These are phyloP conservation scores for Paracoccidioides brasiliensis DNA, from an alignment of 2,329 filamentous ascomycete species.

Conservation along the genomic window DNA sequence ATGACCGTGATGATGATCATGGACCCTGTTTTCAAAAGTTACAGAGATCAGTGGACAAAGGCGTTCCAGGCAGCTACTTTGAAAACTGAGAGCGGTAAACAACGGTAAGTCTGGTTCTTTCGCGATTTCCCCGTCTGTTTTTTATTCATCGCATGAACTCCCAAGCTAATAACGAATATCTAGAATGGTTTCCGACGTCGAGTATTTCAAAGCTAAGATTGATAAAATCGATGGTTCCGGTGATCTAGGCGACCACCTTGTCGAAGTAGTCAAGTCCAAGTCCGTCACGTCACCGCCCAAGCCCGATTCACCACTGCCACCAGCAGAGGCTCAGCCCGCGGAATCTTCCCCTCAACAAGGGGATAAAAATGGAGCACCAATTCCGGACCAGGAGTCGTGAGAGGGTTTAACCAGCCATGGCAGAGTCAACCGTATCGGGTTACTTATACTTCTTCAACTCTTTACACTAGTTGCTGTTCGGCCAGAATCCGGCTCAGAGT, in stretches of 20 bases:
- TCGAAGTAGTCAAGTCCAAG: slow-evolving; percentile 36
- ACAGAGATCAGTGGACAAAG: slow-evolving; percentile 63
- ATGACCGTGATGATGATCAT: slow-evolving; percentile 70
- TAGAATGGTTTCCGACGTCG: slow-evolving; percentile 65
- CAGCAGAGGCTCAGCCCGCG: not conserved
- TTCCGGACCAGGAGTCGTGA: not conserved
- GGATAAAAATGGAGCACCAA: not conserved
- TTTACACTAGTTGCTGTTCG: not conserved
- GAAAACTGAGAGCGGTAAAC: slow-evolving; percentile 53
- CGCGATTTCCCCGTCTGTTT: slow-evolving; percentile 15
- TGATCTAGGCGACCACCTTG: slow-evolving; percentile 57
- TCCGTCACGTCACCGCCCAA: slow-evolving; percentile 14
- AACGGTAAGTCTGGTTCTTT: slow-evolving; percentile 45
- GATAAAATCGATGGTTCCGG: slow-evolving; percentile 67
- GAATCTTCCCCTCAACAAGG: not conserved
- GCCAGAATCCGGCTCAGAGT: not conserved
- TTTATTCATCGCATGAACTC: slow-evolving; percentile 13
- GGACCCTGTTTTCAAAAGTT: slow-evolving; percentile 68
- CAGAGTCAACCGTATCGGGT: not conserved
- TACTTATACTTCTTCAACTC: not conserved
- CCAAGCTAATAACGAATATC: slow-evolving; percentile 8
- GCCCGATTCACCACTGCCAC: not conserved
- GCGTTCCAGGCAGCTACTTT: slow-evolving; percentile 54
- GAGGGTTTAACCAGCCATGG: not conserved
- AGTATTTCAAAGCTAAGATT: slow-evolving; percentile 57